phyloP scores from a whole-genome alignment of 129 eudicot species.

The Helichrysum umbraculigerum region DNA sequence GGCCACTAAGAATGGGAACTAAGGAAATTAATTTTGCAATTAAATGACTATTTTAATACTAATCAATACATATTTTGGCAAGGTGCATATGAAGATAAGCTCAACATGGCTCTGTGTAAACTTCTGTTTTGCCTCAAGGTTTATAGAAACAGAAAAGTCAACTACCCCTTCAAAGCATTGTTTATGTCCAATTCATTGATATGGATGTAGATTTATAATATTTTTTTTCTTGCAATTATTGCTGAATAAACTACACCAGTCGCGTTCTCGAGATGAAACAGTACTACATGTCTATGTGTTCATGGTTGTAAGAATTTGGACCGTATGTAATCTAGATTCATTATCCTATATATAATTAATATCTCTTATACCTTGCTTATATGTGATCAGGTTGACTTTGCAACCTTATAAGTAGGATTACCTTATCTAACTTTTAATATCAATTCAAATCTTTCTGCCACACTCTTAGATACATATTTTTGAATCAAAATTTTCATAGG shows the following conservation, averaged over 20 bases:
- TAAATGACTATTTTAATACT: not conserved
- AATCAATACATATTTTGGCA: conserved; percentile 10
- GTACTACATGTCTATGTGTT: conserved; percentile 3
- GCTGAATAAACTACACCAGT: conserved; percentile 28
- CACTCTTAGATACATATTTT: conserved; percentile 3
- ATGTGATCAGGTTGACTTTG: conserved; percentile 30
- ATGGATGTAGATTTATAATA: conserved; percentile 19
- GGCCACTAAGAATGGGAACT: not conserved
- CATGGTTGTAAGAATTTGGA: conserved; percentile 21
- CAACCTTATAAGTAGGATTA: conserved; percentile 34
- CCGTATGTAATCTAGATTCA: conserved; percentile 36
- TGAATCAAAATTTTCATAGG: not conserved
- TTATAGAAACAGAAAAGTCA: conserved; percentile 30
- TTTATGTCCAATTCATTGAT: not conserved
- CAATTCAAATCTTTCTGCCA: conserved; percentile 15
- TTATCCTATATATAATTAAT: not conserved
- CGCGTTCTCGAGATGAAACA: not conserved
- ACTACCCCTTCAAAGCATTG: conserved; percentile 12
- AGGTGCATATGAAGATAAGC: not conserved
- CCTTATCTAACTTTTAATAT: conserved; percentile 19
- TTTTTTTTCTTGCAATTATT: conserved; percentile 6
- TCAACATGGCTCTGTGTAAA: conserved; percentile 22
- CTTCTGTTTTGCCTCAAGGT: conserved; percentile 16
- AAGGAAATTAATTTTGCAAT: not conserved
- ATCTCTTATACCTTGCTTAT: conserved; percentile 14